These are phyloP conservation scores for Verbascum thapsus DNA, from an alignment of 257 asterid genomes.

Conservation along the genomic window DNA sequence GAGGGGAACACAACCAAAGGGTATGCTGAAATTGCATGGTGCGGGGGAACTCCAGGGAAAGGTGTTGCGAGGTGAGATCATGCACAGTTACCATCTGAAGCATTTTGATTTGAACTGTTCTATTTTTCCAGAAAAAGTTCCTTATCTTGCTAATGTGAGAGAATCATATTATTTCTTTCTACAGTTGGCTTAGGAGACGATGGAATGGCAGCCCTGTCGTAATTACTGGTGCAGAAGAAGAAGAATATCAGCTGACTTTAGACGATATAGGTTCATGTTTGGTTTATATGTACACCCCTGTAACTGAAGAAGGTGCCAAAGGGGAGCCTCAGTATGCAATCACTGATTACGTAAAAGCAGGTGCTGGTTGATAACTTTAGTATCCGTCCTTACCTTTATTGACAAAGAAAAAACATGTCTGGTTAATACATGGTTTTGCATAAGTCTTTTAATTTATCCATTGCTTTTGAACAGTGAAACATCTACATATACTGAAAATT, in stretches of 20 bases:
- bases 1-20: slow-evolving; percentile 86
- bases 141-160: slow-evolving; percentile 15
- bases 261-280: slow-evolving; percentile 88
- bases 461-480: background rate
- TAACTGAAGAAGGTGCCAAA: slow-evolving; percentile 89
- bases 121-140: slow-evolving; percentile 8
- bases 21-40: slow-evolving; percentile 88
- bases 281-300: slow-evolving; percentile 96
- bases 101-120: slow-evolving; percentile 24
- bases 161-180: slow-evolving; percentile 29
- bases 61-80: slow-evolving; percentile 86
- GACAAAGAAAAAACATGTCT: background rate
- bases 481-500: slow-evolving; percentile 11
- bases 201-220: slow-evolving; percentile 94
- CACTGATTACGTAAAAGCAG: slow-evolving; percentile 93
- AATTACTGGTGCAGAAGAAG: slow-evolving; percentile 87
- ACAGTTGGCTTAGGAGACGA: slow-evolving; percentile 87
- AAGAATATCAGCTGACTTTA: slow-evolving; percentile 73
- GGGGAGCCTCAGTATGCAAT: slow-evolving; percentile 98
- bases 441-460: background rate
- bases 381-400: slow-evolving; percentile 15
- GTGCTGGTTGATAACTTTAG: slow-evolving; percentile 38
- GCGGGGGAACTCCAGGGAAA: slow-evolving; percentile 95
- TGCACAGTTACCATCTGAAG: slow-evolving; percentile 22
- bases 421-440: slow-evolving; percentile 16